Evolutionary conservation across 306 rosid species (phyloP), one percentile per base, ranked within the genome.

Genomic region (Ormosia emarginata): DNA sequence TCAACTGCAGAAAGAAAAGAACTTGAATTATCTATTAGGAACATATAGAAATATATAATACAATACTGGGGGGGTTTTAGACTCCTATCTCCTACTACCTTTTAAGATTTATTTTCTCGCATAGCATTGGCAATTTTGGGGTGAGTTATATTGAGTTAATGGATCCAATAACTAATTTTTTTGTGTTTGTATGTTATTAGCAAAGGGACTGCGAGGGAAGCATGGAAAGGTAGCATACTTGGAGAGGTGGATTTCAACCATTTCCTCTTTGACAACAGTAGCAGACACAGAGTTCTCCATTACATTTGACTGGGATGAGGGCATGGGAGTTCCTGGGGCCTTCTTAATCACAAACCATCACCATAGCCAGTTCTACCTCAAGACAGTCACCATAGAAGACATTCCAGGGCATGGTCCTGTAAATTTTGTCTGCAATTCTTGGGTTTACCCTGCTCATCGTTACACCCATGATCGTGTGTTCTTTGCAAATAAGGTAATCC

Each of bases 361-460:
- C 85, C 90, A 88, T 9, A 92, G 88, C 37, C 94, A 93, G 69
- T 90, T 95, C 73, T 95, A 80, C 81, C 98, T 93, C 44, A 93
- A 86, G 83, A 86, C 89, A 5, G 36, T 95, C 1, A 92, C 90
- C 61, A 63, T 95, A 29, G 87, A 93, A 15, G 93, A 85, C 55
- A 81, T 95, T 78, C 94, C 93, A 1, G 93, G 89, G 1, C 90
- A 90, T 46, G 97, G 88, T 49, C 81, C 67, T 39, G 77, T 90
- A 0, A 85, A 83, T 89, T 95, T 95, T 29, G 88, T 90, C 39
- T 95, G 99, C 83, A 91, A 93, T 71, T 95, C 98, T n/a, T 95
- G 99, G 99, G 91, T 95, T 44, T 95, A 95, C 82, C 99, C 99
- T 2, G 71, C 91, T 53, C 87, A 86, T 76, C 93, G 92, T 30